Base-by-base conservation (phyloP, 139 green algal species). In the Chlamydomonas applanata region DNA sequence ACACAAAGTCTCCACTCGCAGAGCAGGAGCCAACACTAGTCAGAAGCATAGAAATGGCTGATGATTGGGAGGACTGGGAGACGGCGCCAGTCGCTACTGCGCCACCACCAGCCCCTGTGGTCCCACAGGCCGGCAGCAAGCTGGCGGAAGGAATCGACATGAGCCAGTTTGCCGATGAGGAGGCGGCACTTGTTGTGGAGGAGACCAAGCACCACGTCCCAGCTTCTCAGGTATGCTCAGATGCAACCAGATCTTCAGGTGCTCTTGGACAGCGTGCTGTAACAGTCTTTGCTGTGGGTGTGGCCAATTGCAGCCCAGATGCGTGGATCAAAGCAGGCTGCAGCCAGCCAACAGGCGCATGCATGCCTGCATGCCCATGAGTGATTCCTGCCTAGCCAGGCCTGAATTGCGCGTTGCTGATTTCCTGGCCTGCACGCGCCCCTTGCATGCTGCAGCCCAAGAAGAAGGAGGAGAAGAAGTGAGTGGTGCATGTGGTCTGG, bases 381-480 rank as follows among this genome's bases (percentile, higher is more conserved):
- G n/a, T n/a, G n/a, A n/a, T n/a, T 49, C 7, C 40, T 53, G 16
- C 63, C 32, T 71, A 32, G 19, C 32, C 63, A 36, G 25, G 30
- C 61, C 29, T n/a, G n/a, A n/a, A n/a, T 32, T 53, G 16, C 32
- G n/a, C 34, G 11, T 27, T 13, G 30, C 61, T 49, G 25, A 69
- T 27, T 13, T 71, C 33, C 0, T 35, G 29, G 5, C 25, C 27
- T 59, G 36, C 25, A 34, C n/a, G 11, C 49, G 46, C 52, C 25
- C 14, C 4, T 27, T 53, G 27, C 33, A 76, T 68, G 20, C 4
- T 53, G 64, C 83, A 88, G 79, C 79, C 83, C 22, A 88, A 89
- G 79, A 86, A 89, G 52, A 84, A 85, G 63, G 83, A 86, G 30
- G 83, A 86, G 49, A 86, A 86, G 75, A 89, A 86, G 69, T 89